Evolutionary conservation across 306 rosid species (phyloP).

Genomic region (Luffa acutangula): DNA sequence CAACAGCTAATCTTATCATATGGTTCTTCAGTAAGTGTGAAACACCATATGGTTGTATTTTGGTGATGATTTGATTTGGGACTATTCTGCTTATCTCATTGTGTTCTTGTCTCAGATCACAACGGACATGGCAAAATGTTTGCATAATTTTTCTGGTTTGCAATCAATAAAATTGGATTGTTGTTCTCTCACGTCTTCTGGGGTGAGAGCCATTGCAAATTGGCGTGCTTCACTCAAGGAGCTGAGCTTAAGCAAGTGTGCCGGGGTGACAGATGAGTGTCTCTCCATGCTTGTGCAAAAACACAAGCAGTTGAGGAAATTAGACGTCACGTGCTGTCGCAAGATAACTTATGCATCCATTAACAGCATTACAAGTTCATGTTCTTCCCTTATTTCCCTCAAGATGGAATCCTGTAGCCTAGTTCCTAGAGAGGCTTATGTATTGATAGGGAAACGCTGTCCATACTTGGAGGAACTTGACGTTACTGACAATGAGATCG

Average conservation of each 20-base stretch:
- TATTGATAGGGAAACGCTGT: conserved; percentile 41
- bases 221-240: conserved; percentile 43
- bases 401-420: conserved; percentile 57
- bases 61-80: not conserved
- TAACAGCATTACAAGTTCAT: conserved; percentile 36
- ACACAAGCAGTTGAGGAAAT: conserved; percentile 37
- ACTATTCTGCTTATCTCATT: not conserved
- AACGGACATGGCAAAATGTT: conserved; percentile 41
- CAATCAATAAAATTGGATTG: conserved; percentile 45
- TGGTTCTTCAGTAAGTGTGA: conserved; percentile 44
- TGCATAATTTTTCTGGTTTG: conserved; percentile 27
- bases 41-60: not conserved
- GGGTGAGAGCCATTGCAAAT: conserved; percentile 33
- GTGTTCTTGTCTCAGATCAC: conserved; percentile 28
- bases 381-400: conserved; percentile 45
- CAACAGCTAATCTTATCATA: conserved; percentile 43
- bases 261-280: conserved; percentile 41
- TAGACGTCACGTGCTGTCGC: conserved; percentile 54
- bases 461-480: conserved; percentile 51
- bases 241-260: conserved; percentile 56
- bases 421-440: conserved; percentile 44
- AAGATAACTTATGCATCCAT: conserved; percentile 42
- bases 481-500: conserved; percentile 51
- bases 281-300: conserved; percentile 33
- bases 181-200: conserved; percentile 38